Evolutionary conservation across 2,329 filamentous ascomycete species (phyloP), one percentile per base, ranked within the genome.

Genomic region (Trichocomaceae sp.): DNA sequence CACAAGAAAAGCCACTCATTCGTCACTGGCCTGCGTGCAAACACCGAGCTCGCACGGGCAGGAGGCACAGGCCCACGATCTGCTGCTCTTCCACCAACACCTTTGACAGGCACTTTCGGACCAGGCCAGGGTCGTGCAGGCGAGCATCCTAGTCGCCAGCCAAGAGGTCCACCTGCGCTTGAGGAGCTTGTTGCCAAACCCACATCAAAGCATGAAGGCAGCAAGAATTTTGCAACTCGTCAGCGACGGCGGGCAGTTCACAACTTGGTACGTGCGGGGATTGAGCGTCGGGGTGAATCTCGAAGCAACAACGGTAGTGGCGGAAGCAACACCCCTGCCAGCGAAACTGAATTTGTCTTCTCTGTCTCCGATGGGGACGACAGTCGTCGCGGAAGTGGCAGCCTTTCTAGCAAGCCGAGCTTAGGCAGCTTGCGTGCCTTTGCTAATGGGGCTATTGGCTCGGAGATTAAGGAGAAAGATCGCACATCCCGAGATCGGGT

Each of bases 151-250:
- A 76, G 89, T 51, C 90, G 93, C 57, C 93, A 99, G 73, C 93
- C 93, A 51, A 89, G 90, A 60, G 91, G 91, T 5, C 93, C 93
- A 22, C 93, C 93, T 13, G 84, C 88, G 13, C 80, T 97, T 50
- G 93, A 99, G 62, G 93, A 99, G 75, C 83, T 99, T 57, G 83
- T 86, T 66, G 81, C 86, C 19, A 93, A 91, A 74, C 93, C 93
- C 1, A 97, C 92, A 8, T 85, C 89, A 62, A 96, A 90, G 75
- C 83, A 92, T 60, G 92, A 97, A 71, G 93, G 92, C 22, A 96
- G 92, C 83, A 78, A 96, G 83, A 99, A 99, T 77, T 99, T 99
- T 74, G 87, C 88, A 10, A 85, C 90, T 54, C 90, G 93, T 58
- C 91, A 95, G 66, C 90, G 93, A 57, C 90, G 92, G 60, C 90